Conservation (phyloP, 2,329 filamentous ascomycete genomes). For the Mariannaea sp. region DNA sequence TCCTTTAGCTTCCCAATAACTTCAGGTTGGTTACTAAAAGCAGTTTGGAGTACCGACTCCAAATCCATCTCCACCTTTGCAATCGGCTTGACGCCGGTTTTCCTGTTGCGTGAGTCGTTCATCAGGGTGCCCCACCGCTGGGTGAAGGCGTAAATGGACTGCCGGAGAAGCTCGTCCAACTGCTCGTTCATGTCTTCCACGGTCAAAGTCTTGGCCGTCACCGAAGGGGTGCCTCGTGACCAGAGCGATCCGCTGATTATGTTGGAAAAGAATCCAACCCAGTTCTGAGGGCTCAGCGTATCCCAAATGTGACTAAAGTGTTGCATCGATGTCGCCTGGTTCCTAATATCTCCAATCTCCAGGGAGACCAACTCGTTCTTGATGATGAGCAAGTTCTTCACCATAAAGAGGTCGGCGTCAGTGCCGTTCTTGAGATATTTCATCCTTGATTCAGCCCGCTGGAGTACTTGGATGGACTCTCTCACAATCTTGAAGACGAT, state of each 20-base stretch:
- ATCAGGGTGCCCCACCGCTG: slow-evolving; percentile 61
- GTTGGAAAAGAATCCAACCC: slow-evolving; percentile 62
- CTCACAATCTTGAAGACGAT: slow-evolving; percentile 77
- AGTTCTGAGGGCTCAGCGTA: slow-evolving; percentile 61
- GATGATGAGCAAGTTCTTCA: slow-evolving; percentile 91
- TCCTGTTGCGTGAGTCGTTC: slow-evolving; percentile 54
- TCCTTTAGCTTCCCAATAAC: slow-evolving; percentile 64
- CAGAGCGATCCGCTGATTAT: slow-evolving; percentile 62
- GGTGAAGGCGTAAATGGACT: slow-evolving; percentile 67
- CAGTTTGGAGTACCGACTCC: slow-evolving; percentile 59
- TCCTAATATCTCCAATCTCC: slow-evolving; percentile 77
- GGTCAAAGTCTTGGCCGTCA: slow-evolving; percentile 48
- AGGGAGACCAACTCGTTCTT: slow-evolving; percentile 97
- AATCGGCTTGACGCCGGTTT: slow-evolving; percentile 55
- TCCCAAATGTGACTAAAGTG: slow-evolving; percentile 70
- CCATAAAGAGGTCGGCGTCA: slow-evolving; percentile 88
- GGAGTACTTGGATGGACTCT: slow-evolving; percentile 83
- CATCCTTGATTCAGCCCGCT: slow-evolving; percentile 75
- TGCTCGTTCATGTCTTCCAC: slow-evolving; percentile 67
- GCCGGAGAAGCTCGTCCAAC: slow-evolving; percentile 64
- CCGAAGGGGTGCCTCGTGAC: slow-evolving; percentile 44
- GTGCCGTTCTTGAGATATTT: slow-evolving; percentile 62
- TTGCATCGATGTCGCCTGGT: slow-evolving; percentile 55
- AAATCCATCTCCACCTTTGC: slow-evolving; percentile 61
- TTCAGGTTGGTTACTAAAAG: slow-evolving; percentile 64